Base-by-base conservation (phyloP, 345 rosid species). In the Limnanthes douglasii region DNA sequence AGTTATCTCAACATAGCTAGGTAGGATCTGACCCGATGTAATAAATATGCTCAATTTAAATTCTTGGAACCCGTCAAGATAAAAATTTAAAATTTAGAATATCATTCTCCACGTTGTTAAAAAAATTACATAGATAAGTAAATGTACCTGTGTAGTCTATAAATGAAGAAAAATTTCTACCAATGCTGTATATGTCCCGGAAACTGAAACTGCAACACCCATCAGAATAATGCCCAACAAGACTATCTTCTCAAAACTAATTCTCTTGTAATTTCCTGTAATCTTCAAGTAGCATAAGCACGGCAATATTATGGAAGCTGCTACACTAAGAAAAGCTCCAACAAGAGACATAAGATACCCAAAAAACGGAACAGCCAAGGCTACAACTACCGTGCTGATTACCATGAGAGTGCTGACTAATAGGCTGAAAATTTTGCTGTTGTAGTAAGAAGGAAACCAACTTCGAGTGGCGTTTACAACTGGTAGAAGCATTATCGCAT, bases 401-500 rank as follows among this genome's bases (percentile, higher is more conserved):
- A 75, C 61, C 46, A 75, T 45, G 17, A 24, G 9, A 3, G 76
- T 65, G 17, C 83, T 49, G 5, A 61, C 28, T 2, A 72, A 1
- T 2, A 67, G 5, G 37, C 66, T 37, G 4, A 35, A 30, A 0
- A 54, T 17, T 41, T 34, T 51, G 39, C 31, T 67, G 39, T 51
- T 60, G 48, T 46, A 61, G 12, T 27, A 30, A 13, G 29, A 29
- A 0, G 79, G 51, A 11, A 67, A 37, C 37, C 48, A 27, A 24
- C 48, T 56, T 43, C 58, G 59, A 14, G 50, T 33, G 7, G 72
- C 60, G 18, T 61, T 65, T 4, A 52, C 60, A 17, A 72, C 51
- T 3, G 93, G 93, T 11, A 68, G 67, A 6, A 72, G 59, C 66
- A 61, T 68, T 14, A 75, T 50, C 1, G 83, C 79, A 14, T 65